Conservation (phyloP, 2,329 filamentous ascomycete genomes). For the Neopestalotiopsis clavispora region DNA sequence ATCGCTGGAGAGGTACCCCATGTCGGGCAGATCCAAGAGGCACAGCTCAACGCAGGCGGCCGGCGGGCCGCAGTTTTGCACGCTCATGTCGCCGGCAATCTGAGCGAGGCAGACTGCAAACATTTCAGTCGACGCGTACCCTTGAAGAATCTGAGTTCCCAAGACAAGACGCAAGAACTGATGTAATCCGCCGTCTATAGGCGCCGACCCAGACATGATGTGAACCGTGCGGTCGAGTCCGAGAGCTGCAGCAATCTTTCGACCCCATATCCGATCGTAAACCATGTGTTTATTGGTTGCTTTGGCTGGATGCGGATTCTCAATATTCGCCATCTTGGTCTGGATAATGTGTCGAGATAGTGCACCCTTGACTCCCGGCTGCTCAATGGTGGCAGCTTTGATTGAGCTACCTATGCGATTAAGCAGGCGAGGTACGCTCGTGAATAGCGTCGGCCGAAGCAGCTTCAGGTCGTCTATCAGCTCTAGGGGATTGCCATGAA, state of each 20-base stretch:
- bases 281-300: neutral
- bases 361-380: neutral
- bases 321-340: neutral
- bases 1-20: neutral
- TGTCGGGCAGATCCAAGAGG: neutral
- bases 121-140: neutral
- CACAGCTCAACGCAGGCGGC: neutral
- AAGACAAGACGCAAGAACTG: neutral
- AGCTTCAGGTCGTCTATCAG: constrained; percentile 6
- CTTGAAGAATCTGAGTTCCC: neutral
- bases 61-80: neutral
- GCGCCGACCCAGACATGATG: neutral
- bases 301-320: neutral
- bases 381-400: neutral
- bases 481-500: constrained; percentile 3
- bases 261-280: neutral
- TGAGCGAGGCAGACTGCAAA: neutral
- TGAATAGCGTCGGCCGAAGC: neutral
- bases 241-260: neutral
- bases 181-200: neutral
- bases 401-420: constrained; percentile 1
- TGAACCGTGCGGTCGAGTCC: neutral
- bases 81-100: neutral
- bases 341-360: neutral
- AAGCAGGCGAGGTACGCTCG: constrained; percentile 2